Evolutionary conservation across 805 yeast species (phyloP).

Genomic region (Saccharomycopsis sp.): DNA sequence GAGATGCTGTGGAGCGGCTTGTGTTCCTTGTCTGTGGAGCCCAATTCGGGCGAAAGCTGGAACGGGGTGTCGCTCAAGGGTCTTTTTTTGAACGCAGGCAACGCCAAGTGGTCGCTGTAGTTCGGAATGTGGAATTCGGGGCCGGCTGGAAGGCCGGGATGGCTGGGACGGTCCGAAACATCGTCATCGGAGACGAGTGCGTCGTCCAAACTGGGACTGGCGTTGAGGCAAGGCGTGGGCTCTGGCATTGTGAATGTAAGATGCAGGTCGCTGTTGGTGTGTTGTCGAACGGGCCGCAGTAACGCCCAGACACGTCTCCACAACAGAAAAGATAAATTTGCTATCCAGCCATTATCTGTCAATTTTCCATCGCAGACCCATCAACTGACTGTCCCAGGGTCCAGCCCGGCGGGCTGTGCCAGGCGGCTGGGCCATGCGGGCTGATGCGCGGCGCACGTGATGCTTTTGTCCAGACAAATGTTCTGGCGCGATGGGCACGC

Average conservation of each 20-base stretch:
- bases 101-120: not conserved
- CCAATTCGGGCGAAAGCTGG: conserved; percentile 31
- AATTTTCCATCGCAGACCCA: not conserved
- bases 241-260: not conserved
- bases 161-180: not conserved
- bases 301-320: too few species aligned
- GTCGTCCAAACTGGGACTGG: not conserved
- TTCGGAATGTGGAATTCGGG: not conserved
- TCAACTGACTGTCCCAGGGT: not conserved
- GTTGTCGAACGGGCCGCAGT: too few species aligned
- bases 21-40: conserved; percentile 24
- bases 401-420: not conserved
- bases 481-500: too few species aligned
- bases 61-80: conserved; percentile 75
- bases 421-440: too few species aligned
- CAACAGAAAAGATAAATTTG: not conserved
- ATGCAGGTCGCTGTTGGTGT: not conserved
- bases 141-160: not conserved
- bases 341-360: not conserved
- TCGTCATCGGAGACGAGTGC: conserved; percentile 8
- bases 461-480: too few species aligned
- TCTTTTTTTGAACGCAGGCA: conserved; percentile 60
- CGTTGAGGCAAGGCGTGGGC: not conserved
- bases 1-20: not conserved
- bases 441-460: too few species aligned